Conservation (phyloP, 2,329 filamentous ascomycete genomes). For the Beauveria medogensis region DNA sequence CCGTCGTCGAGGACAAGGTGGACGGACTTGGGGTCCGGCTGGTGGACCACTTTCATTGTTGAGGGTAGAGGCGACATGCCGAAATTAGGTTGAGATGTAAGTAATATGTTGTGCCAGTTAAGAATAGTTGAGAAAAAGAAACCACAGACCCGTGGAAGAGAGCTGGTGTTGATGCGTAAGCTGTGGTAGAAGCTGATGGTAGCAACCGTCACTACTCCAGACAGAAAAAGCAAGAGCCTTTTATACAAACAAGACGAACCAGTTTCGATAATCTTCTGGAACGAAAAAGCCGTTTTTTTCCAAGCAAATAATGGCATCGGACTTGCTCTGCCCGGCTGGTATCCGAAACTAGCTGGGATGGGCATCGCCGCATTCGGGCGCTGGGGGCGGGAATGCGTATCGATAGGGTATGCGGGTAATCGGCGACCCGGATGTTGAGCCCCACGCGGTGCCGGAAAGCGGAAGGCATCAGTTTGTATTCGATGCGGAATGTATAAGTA, state of each 20-base stretch:
- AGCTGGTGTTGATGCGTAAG: background rate
- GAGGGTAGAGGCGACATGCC: slow-evolving; percentile 12
- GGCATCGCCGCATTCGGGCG: background rate
- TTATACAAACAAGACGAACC: background rate
- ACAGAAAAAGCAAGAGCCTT: background rate
- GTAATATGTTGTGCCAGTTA: no score
- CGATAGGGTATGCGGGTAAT: slow-evolving; percentile 8
- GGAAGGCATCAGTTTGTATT: background rate
- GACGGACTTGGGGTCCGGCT: slow-evolving; percentile 16
- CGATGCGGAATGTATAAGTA: background rate
- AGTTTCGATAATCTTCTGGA: no score
- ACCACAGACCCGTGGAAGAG: background rate
- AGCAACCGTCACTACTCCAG: background rate
- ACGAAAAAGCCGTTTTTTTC: no score
- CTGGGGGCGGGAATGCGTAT: background rate
- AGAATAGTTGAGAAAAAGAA: no score
- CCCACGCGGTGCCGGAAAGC: background rate
- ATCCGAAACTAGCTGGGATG: no score
- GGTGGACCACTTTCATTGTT: slow-evolving; percentile 19
- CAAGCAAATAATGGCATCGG: no score
- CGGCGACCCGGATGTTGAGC: background rate
- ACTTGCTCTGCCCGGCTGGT: no score
- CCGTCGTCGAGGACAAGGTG: slow-evolving; percentile 15
- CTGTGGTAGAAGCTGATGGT: background rate
- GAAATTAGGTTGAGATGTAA: background rate